Percentiles rank a stretch among this genome's conserved stretches.
Evolutionary conservation across 169 alveolate genomes (phyloP).

Genomic region (Cryptosporidium andersoni): DNA sequence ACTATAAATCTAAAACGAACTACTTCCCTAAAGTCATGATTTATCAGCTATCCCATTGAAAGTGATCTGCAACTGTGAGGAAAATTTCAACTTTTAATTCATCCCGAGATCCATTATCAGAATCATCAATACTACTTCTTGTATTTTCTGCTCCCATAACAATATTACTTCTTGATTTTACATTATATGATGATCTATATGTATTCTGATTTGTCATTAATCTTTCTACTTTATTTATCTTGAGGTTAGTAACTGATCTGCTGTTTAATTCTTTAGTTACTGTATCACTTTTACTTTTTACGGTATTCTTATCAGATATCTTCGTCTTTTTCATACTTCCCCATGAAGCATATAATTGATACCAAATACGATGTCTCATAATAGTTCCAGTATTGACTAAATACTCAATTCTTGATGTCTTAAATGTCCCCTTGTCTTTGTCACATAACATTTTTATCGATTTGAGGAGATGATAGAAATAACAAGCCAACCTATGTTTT

Average conservation of each 20-base stretch:
- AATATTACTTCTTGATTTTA: too few relatives aligned
- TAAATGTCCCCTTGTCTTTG: constrained; percentile 56
- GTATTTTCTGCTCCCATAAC: too few relatives aligned
- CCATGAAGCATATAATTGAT: constrained; percentile 65
- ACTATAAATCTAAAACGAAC: too few relatives aligned
- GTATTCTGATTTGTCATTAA: too few relatives aligned
- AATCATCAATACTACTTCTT: too few relatives aligned
- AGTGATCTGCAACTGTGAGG: constrained; percentile 64
- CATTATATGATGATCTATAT: too few relatives aligned
- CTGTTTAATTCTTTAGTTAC: too few relatives aligned
- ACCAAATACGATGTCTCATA: constrained; percentile 65
- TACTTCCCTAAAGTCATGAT: background rate
- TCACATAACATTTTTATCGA: constrained; percentile 56
- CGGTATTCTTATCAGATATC: background rate
- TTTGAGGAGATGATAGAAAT: constrained; percentile 29
- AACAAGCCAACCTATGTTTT: constrained; percentile 37
- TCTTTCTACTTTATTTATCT: too few relatives aligned
- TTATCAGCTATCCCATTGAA: constrained; percentile 60
- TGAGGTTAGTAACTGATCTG: too few relatives aligned
- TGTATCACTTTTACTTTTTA: too few relatives aligned
- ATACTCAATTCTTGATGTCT: constrained; percentile 65
- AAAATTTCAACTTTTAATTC: constrained; percentile 46
- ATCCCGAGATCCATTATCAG: background rate
- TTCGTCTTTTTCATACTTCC: constrained; percentile 23
- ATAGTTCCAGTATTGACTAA: constrained; percentile 64